These are phyloP conservation scores for Hanseniaspora occidentalis DNA, from an alignment of 805 yeast genomes.

Conservation along the genomic window DNA sequence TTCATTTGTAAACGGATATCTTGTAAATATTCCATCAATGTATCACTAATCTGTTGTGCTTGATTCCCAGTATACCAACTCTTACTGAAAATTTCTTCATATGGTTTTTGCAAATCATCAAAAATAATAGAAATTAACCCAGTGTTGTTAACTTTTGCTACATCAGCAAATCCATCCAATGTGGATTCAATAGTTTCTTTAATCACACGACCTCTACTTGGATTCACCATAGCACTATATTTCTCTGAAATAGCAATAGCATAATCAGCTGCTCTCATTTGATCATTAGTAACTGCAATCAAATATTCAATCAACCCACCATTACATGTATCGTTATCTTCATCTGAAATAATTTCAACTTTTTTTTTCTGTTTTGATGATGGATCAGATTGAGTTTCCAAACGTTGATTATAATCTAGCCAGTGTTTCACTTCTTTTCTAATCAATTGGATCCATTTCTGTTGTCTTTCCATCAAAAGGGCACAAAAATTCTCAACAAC, in stretches of 20 bases:
- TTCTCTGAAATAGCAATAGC: constrained; percentile 59
- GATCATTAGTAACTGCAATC: constrained; percentile 77
- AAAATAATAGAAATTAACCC: constrained; percentile 49
- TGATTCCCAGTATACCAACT: constrained; percentile 53
- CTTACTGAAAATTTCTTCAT: constrained; percentile 49
- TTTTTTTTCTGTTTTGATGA: too few relatives aligned
- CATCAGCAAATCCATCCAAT: constrained; percentile 69
- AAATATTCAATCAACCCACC: constrained; percentile 73
- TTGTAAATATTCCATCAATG: constrained; percentile 59
- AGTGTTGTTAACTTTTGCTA: constrained; percentile 52
- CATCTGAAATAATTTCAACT: too few relatives aligned
- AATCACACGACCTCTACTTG: constrained; percentile 48
- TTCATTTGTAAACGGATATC: constrained; percentile 47
- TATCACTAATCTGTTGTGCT: constrained; percentile 53
- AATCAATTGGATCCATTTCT: constrained; percentile 45
- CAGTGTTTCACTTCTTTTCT: constrained; percentile 36
- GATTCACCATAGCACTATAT: constrained; percentile 52
- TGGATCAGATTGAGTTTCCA: constrained; percentile 24
- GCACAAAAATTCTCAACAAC: constrained; percentile 61
- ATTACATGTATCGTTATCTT: constrained; percentile 35
- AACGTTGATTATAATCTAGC: constrained; percentile 23
- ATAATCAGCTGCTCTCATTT: constrained; percentile 56
- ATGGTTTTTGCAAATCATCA: constrained; percentile 57
- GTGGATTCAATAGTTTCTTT: constrained; percentile 44
- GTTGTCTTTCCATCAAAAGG: constrained; percentile 48